Conservation (phyloP, 768 basidiomycete species). For the Suillus alpinus region DNA sequence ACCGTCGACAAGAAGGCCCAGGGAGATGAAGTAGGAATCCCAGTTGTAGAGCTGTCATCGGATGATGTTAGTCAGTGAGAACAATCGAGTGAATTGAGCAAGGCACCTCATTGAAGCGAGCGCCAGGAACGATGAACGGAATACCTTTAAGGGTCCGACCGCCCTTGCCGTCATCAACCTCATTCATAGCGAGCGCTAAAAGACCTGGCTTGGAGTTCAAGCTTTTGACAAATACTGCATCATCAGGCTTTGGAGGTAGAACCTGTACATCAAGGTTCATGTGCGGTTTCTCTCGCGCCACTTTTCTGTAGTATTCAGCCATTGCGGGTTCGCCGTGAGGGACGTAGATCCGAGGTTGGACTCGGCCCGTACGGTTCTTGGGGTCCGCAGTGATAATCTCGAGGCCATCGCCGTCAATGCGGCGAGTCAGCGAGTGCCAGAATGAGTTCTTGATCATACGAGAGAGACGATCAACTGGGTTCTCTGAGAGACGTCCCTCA, state of each 20-base stretch:
- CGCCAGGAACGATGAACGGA: conserved; percentile 96
- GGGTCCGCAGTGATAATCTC: conserved; percentile 98
- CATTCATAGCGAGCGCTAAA: conserved; percentile 92
- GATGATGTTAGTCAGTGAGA: conserved; percentile 7
- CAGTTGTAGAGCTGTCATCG: conserved; percentile 78
- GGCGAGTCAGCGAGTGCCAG: conserved; percentile 95
- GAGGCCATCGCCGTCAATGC: conserved; percentile 95
- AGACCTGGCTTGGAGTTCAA: conserved; percentile 94
- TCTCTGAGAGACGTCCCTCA: conserved; percentile 95
- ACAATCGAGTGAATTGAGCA: background rate
- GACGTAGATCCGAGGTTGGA: conserved; percentile 92
- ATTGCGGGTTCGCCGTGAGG: conserved; percentile 91
- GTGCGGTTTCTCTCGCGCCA: conserved; percentile 89
- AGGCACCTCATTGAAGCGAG: conserved; percentile 87
- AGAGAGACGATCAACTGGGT: conserved; percentile 93
- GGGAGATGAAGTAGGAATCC: conserved; percentile 93
- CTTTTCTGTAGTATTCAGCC: conserved; percentile 92
- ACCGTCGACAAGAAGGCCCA: conserved; percentile 93
- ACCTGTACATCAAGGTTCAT: conserved; percentile 92
- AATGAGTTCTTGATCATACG: conserved; percentile 98
- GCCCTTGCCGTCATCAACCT: conserved; percentile 75
- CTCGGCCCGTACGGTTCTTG: conserved; percentile 90
- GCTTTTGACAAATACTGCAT: conserved; percentile 86
- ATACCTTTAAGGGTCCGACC: conserved; percentile 86
- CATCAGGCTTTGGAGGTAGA: conserved; percentile 82